phyloP scores from a whole-genome alignment of 2,329 filamentous ascomycete genomes.

The Cercospora nicotianae region DNA sequence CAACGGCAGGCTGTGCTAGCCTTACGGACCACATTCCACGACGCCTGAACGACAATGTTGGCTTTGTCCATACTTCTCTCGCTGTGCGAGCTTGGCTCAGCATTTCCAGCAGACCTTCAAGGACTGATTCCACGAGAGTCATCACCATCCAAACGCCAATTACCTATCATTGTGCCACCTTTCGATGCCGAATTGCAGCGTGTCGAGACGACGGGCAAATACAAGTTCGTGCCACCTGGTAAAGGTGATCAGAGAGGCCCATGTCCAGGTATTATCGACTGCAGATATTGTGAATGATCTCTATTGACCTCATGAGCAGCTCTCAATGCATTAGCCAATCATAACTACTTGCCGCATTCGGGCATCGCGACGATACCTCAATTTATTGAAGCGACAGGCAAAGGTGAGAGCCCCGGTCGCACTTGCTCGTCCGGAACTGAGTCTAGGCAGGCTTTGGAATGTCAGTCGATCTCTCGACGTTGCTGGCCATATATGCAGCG shows the following conservation, averaged over 20 bases:
- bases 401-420: not conserved
- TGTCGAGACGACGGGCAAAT: not conserved
- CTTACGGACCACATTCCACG: not conserved
- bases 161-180: not conserved
- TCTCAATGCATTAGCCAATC: conserved; percentile 24
- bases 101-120: not conserved
- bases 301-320: not conserved
- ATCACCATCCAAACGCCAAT: not conserved
- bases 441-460: conserved; percentile 32
- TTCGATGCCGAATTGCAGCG: not conserved
- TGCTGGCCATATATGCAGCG: conserved; percentile 39
- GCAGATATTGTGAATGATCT: not conserved
- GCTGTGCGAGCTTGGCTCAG: not conserved
- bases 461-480: conserved; percentile 35
- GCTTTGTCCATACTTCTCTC: not conserved
- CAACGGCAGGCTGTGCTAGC: not conserved
- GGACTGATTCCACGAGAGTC: not conserved
- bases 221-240: not conserved
- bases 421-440: not conserved
- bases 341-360: conserved; percentile 30
- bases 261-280: not conserved
- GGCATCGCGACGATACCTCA: conserved; percentile 32
- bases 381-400: not conserved
- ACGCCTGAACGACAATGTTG: not conserved
- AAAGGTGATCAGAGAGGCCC: not conserved